Percentiles rank a stretch among this genome's conserved stretches.
Evolutionary conservation across 768 basidiomycete species (phyloP).

Genomic region (Kwoniella dendrophila): DNA sequence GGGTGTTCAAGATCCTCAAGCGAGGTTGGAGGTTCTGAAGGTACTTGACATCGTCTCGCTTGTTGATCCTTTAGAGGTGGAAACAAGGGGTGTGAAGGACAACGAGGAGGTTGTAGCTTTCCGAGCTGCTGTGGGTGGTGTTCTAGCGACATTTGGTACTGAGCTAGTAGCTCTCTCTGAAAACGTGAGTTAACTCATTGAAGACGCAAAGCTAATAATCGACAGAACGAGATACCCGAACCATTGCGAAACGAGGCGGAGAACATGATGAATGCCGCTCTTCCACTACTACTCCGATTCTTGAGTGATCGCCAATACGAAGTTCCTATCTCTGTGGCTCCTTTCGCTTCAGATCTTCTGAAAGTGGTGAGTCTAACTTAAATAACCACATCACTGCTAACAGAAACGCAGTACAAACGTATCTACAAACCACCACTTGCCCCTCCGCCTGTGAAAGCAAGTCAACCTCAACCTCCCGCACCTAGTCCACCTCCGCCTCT

Average conservation of each 20-base stretch:
- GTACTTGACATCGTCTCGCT: constrained; percentile 84
- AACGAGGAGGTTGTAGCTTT: constrained; percentile 88
- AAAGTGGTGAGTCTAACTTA: constrained; percentile 63
- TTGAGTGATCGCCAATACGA: constrained; percentile 89
- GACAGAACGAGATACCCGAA: constrained; percentile 58
- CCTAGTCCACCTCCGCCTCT: constrained; percentile 61
- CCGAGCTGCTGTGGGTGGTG: constrained; percentile 80
- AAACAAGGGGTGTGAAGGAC: constrained; percentile 69
- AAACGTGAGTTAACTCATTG: constrained; percentile 61
- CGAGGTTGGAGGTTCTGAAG: constrained; percentile 86
- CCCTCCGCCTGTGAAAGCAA: constrained; percentile 26
- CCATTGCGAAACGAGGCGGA: constrained; percentile 68
- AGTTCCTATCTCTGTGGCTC: constrained; percentile 80
- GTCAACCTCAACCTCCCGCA: constrained; percentile 31
- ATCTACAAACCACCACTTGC: constrained; percentile 58
- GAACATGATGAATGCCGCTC: constrained; percentile 65
- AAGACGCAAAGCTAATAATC: constrained; percentile 11
- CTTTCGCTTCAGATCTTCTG: constrained; percentile 74
- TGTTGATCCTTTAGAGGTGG: constrained; percentile 74
- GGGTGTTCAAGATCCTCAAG: constrained; percentile 85
- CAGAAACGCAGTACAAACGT: constrained; percentile 72
- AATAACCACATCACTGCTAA: neutral
- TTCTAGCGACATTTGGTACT: constrained; percentile 77
- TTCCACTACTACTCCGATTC: constrained; percentile 83
- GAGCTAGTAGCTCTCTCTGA: constrained; percentile 81